Evolutionary conservation across 106 monocot species (phyloP).

Genomic region (Apostasia ramifera): DNA sequence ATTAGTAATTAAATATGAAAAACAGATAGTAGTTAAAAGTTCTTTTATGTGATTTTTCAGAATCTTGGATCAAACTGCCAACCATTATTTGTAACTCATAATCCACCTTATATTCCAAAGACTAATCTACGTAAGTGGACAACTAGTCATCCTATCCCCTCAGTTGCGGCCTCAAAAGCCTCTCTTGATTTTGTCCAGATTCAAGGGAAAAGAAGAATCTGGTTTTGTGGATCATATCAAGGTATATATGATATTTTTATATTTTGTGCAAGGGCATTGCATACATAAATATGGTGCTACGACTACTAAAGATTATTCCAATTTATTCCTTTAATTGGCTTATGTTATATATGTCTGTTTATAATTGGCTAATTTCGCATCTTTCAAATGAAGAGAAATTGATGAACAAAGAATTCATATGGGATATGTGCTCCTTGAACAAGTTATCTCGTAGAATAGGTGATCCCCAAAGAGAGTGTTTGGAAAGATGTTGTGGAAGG

Average conservation of each 20-base stretch:
- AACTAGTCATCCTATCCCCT: constrained; percentile 73
- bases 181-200: constrained; percentile 65
- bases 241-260: constrained; percentile 18
- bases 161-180: constrained; percentile 79
- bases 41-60: constrained; percentile 24
- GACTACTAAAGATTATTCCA: too few species aligned
- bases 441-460: too few species aligned
- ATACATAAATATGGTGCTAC: too few species aligned
- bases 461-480: too few species aligned
- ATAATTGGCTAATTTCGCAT: too few species aligned
- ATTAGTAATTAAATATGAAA: not conserved
- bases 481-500: too few species aligned
- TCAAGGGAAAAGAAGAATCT: constrained; percentile 79
- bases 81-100: constrained; percentile 72
- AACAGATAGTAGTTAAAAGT: not conserved
- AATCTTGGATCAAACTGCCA: constrained; percentile 37
- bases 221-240: constrained; percentile 92
- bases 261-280: too few species aligned
- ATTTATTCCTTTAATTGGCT: too few species aligned
- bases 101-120: constrained; percentile 49
- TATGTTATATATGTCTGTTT: too few species aligned
- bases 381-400: too few species aligned
- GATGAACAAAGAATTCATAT: too few species aligned
- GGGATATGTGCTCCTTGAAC: too few species aligned
- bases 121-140: constrained; percentile 56